Base-by-base conservation (phyloP, 306 rosid genomes). In the Lathyrus tuberosus region DNA sequence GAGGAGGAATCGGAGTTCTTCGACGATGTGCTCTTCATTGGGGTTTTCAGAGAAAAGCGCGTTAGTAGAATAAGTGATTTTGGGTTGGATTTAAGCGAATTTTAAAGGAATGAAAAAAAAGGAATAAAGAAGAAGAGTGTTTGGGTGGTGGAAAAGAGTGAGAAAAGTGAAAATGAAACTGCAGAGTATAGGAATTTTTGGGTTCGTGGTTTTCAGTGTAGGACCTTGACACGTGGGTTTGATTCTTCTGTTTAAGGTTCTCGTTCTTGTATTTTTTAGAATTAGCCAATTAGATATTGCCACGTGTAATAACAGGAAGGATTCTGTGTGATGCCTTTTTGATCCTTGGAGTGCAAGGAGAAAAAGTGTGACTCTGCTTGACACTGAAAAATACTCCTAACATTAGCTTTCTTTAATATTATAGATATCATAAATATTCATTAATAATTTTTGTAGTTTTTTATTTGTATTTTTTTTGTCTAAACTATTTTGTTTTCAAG, bases 11-110 rank as follows among this genome's bases (percentile, higher is more conserved):
- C 95, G 13, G 96, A 82, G 75, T 76, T 85, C 13, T 43, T 75
- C 6, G 94, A 85, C 1, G 81, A 57, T 1, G 91, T 58, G 24
- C 77, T 91, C 69, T 82, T 86, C 97, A 91, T 89, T 24, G 11
- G 38, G 43, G n/a, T 4, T 53, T 43, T 3, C 24, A 47, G 51
- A 57, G 30, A 24, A 14, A 73, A 68, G 31, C 61, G 76, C 38
- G 79, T 81, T 68, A 43, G 44, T 12, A 9, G 6, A 10, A 20
- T 4, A 62, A 62, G 67, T 40, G 8, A 8, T 14, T 28, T 2
- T 62, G 62, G 2, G 57, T 37, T 65, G 26, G 70, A 49, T 8
- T 53, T 53, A 14, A 14, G n/a, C 35, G 35, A 53, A 22, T 53
- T 81, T 77, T 79, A 84, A 76, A 67, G 58, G 84, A 24, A 8